Evolutionary conservation across 352 stramenopile species (phyloP).

Genomic region (Phytophthora sp.): DNA sequence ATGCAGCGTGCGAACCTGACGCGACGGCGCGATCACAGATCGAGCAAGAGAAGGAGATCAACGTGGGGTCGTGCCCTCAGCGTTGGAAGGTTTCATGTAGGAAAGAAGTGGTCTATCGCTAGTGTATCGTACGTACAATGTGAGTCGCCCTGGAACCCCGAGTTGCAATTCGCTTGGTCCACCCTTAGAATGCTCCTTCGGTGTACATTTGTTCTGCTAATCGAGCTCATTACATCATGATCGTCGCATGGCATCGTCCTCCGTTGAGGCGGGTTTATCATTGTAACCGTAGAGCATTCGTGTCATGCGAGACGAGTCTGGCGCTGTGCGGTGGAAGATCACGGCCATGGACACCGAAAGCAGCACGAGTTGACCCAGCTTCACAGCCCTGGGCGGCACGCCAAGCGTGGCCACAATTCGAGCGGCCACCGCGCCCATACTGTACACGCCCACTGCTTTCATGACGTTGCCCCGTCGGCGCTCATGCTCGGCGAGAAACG

Average conservation of each 20-base stretch:
- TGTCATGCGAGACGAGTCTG: conserved; percentile 52
- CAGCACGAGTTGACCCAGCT: conserved; percentile 47
- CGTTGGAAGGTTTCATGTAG: conserved; percentile 18
- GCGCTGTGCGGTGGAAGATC: conserved; percentile 54
- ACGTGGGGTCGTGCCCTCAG: conserved; percentile 14
- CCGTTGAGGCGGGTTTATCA: conserved; percentile 20
- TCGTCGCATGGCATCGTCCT: conserved; percentile 13
- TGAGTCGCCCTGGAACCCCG: conserved; percentile 1
- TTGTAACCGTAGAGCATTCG: conserved; percentile 64
- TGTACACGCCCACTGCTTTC: conserved; percentile 66
- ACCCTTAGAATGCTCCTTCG: conserved; percentile 6
- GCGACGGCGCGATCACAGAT: conserved; percentile 22
- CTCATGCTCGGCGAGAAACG: conserved; percentile 56
- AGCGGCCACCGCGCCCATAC: conserved; percentile 43
- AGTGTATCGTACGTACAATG: no score
- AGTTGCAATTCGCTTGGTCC: conserved; percentile 19
- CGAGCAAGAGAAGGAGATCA: not conserved
- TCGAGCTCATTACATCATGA: conserved; percentile 27
- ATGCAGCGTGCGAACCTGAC: conserved; percentile 8
- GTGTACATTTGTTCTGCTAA: no score
- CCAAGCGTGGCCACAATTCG: conserved; percentile 30
- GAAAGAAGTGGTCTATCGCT: conserved; percentile 25
- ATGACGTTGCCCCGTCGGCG: conserved; percentile 59
- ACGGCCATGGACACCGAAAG: conserved; percentile 47
- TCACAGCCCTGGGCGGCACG: conserved; percentile 20